phyloP scores from a whole-genome alignment of 163 green algal genomes.

The Scenedesmus sp. region DNA sequence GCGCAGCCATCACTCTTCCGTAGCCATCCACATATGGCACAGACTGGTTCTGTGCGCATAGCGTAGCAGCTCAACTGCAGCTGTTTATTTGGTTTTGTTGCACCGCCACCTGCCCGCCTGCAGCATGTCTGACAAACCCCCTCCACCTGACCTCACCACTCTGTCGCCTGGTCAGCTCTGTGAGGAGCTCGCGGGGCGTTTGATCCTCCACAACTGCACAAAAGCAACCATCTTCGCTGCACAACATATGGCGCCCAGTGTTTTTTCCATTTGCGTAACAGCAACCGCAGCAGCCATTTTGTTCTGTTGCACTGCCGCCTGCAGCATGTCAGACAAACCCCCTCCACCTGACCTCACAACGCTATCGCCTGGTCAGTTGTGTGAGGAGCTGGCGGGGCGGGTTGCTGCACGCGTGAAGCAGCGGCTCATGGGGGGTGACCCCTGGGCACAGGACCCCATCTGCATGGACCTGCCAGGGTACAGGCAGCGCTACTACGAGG shows the following conservation, averaged over 20 bases:
- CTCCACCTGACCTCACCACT: background rate
- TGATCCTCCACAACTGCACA: background rate
- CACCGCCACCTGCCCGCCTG: background rate
- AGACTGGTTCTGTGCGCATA: too few species aligned
- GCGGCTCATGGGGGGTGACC: conserved; percentile 48
- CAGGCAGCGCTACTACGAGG: conserved; percentile 60
- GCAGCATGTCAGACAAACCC: background rate
- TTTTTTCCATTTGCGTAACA: background rate
- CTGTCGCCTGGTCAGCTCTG: background rate
- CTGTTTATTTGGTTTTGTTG: background rate
- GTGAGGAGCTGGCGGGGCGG: conserved; percentile 47
- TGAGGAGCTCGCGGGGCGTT: background rate
- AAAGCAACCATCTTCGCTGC: too few species aligned
- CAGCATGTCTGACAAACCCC: background rate
- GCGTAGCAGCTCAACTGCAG: too few species aligned
- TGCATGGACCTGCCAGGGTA: conserved; percentile 53
- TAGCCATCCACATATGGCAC: too few species aligned
- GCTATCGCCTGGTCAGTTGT: conserved; percentile 13
- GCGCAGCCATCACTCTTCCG: too few species aligned
- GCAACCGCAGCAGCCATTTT: too few species aligned
- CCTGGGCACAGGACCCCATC: conserved; percentile 57
- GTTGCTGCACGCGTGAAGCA: conserved; percentile 46
- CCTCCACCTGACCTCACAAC: background rate
- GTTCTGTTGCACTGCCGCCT: background rate
- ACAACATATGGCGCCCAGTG: background rate